Percentiles rank a stretch among this genome's conserved stretches.
phyloP scores from a whole-genome alignment of 768 basidiomycete species.

The Termitomyces bulborhizus region DNA sequence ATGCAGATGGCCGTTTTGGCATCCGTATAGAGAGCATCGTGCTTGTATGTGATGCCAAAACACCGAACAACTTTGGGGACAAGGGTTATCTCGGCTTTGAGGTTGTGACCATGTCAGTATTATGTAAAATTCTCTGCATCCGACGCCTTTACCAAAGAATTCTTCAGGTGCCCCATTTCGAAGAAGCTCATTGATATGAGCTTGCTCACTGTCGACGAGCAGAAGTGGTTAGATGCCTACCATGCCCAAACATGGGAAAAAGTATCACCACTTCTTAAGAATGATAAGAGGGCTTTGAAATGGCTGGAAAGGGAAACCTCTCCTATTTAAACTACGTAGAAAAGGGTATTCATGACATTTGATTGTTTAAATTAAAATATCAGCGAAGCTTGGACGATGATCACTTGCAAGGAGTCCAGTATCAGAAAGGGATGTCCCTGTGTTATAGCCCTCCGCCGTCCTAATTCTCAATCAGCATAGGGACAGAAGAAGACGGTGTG shows the following conservation, averaged over 20 bases:
- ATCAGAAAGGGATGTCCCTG: conserved; percentile 35
- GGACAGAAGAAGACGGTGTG: background rate
- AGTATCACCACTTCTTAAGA: conserved; percentile 61
- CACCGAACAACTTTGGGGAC: conserved; percentile 74
- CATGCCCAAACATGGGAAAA: conserved; percentile 73
- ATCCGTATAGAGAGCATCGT: conserved; percentile 92
- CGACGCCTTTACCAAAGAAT: background rate
- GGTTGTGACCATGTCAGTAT: conserved; percentile 73
- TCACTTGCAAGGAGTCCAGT: conserved; percentile 51
- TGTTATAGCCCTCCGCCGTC: conserved; percentile 30
- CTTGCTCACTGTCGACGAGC: conserved; percentile 62
- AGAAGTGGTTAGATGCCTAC: conserved; percentile 78
- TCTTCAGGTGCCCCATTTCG: conserved; percentile 77
- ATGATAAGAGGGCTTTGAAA: conserved; percentile 50
- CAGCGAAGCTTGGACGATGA: conserved; percentile 48
- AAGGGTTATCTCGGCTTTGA: conserved; percentile 86
- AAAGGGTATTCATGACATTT: background rate
- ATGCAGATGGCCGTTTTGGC: conserved; percentile 85
- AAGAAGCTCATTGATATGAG: conserved; percentile 67
- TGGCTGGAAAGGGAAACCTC: conserved; percentile 62
- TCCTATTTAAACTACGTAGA: conserved; percentile 21
- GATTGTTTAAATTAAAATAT: conserved; percentile 20
- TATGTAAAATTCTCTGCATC: background rate
- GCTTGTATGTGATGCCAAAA: conserved; percentile 64
- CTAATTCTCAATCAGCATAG: conserved; percentile 15